Evolutionary conservation across 495 filamentous ascomycete genomes (phyloP).

Genomic region (Hypoxylon cercidicola): DNA sequence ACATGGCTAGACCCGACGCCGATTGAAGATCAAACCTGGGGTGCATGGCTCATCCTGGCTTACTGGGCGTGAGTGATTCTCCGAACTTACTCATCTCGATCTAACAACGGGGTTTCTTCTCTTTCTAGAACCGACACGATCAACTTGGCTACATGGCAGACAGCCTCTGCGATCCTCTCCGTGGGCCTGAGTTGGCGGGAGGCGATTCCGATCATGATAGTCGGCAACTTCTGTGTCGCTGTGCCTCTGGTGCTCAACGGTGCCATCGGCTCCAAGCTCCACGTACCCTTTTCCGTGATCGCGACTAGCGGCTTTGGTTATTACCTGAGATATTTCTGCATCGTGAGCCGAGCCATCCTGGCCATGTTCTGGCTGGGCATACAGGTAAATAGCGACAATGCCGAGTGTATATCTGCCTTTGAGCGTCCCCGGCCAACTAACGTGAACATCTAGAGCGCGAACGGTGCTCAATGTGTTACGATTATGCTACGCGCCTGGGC

Average conservation of each 20-base stretch:
- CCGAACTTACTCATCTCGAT: no score
- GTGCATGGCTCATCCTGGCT: conserved; percentile 58
- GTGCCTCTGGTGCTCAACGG: conserved; percentile 73
- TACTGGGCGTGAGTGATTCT: conserved; percentile 63
- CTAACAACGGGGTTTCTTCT: no score
- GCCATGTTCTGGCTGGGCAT: conserved; percentile 81
- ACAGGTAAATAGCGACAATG: conserved; percentile 33
- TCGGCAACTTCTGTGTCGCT: conserved; percentile 70
- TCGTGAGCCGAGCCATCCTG: conserved; percentile 72
- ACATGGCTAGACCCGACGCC: conserved; percentile 54
- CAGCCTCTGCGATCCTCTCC: conserved; percentile 68
- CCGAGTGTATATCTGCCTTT: neutral
- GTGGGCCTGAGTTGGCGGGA: conserved; percentile 72
- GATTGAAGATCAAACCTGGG: conserved; percentile 61
- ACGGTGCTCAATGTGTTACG: conserved; percentile 70
- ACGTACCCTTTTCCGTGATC: conserved; percentile 75
- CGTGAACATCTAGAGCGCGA: conserved; percentile 61
- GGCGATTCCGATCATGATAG: conserved; percentile 67
- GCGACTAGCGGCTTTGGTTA: conserved; percentile 75
- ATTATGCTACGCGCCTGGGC: conserved; percentile 77
- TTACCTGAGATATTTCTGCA: conserved; percentile 73
- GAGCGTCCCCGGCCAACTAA: neutral
- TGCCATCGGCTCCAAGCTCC: conserved; percentile 69
- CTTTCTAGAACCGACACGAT: conserved; percentile 66
- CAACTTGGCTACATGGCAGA: conserved; percentile 70